Base-by-base conservation (phyloP, 306 rosid genomes). In the Dryas drummondii region DNA sequence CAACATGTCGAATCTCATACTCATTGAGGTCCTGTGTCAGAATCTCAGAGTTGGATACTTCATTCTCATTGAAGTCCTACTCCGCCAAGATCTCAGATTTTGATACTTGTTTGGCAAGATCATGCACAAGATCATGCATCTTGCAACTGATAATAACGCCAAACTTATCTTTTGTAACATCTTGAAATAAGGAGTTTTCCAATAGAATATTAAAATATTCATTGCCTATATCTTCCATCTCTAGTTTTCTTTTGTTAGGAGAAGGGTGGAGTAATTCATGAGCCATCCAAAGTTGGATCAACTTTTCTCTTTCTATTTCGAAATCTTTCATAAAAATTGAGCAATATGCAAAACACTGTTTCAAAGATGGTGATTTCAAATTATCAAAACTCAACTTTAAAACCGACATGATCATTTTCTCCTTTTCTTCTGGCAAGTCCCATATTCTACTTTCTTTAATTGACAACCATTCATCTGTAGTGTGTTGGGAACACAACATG, bases 291-390 rank as follows among this genome's bases (percentile, higher is more conserved):
- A 53, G 53, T 5, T 52, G 78, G 27, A 75, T 19, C 15, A 75
- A 56, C 12, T 22, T 22, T 22, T 22, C 22, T 22, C 22, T 22
- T 22, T 22, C 0, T 22, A 22, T 22, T 22, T 22, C 22, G 1
- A 6, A 56, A 53, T 58, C 74, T 22, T 57, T 32, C 54, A 9
- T 50, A 5, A 50, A 50, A 0, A 9, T 13, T 13, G 80, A 68
- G 46, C 80, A 68, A 11, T 68, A 76, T 53, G 69, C 68, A 68
- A 76, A 76, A 37, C 80, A 76, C 58, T 68, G 74, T 49, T 76
- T 76, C 4, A 76, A 46, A 3, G 80, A 37, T 1, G 80, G 49
- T 7, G 57, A 46, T 7, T 73, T 58, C 14, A 76, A 50, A 60
- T 71, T 4, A 68, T 68, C 73, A 17, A 76, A 54, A n/a, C 70